Evolutionary conservation across 345 rosid species (phyloP), one percentile per base, ranked within the genome.

Genomic region (Heritiera littoralis): DNA sequence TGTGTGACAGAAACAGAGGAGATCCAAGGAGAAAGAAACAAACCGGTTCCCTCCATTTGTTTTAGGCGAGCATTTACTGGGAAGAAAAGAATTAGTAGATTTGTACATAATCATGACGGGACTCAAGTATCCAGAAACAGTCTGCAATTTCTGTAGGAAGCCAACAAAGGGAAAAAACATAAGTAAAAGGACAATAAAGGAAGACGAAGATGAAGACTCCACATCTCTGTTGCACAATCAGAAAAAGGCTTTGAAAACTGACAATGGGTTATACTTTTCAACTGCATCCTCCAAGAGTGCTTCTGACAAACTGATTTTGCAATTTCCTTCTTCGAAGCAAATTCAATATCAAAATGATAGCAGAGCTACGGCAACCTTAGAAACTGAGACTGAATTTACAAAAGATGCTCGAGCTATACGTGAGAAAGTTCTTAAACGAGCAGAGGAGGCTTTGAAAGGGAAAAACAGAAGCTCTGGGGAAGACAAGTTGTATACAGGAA

Each of bases 271-370:
- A 1, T 92, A 32, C 64, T 94, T 94, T 61, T 88, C 97, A 0
- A 88, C 92, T 60, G 92, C 89, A 68, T 83, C 93, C 43, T 87
- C 94, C 12, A 90, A 86, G 81, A 86, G 74, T 76, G 51, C 87
- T 11, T 66, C 87, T 68, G 79, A 81, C 28, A 78, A 81, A 45
- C 46, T 85, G 10, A 66, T 87, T 43, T 94, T 94, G 79, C 93
- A 90, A 66, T 94, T 87, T 8, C 95, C 90, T 71, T 94, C 98
- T 72, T 94, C 97, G 7, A 94, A 89, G 86, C 91, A 91, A 83
- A 90, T 94, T 77, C 98, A 93, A 83, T 94, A 91, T 67, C 97
- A 93, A 54, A 81, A 93, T 71, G 98, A 93, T 81, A 93, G 88
- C 79, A 84, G 78, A 81, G 98, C 98, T 4, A 94, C 98, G 0